These are phyloP conservation scores for Chlamydomonas sphaeroides DNA, from an alignment of 139 green algal genomes.

Conservation along the genomic window DNA sequence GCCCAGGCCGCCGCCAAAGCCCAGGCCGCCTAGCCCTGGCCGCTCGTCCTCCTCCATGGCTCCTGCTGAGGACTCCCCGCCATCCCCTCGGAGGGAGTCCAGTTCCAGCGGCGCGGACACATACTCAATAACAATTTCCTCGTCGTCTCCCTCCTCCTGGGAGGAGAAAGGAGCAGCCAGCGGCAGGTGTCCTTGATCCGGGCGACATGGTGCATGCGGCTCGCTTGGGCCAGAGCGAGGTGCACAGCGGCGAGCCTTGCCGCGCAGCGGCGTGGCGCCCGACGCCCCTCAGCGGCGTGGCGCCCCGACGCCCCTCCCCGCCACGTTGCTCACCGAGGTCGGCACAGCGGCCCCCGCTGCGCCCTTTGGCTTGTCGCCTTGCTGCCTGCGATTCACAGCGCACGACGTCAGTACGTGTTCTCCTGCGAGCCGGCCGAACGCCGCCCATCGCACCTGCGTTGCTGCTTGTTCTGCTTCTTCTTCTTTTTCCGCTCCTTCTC, in stretches of 20 bases:
- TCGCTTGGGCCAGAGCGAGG: too few relatives aligned
- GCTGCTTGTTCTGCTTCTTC: conserved; percentile 63
- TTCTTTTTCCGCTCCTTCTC: conserved; percentile 55
- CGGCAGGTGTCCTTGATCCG: too few relatives aligned
- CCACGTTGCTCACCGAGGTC: neutral
- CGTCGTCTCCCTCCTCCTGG: conserved; percentile 47
- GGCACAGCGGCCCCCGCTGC: neutral
- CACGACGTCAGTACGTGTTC: too few relatives aligned
- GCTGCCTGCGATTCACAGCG: conserved; percentile 47
- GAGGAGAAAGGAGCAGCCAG: too few relatives aligned
- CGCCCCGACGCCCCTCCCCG: too few relatives aligned
- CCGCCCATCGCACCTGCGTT: conserved; percentile 36
- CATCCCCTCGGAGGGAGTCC: conserved; percentile 24
- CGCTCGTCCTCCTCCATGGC: conserved; percentile 39
- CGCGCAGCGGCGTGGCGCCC: too few relatives aligned
- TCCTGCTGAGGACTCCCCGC: neutral
- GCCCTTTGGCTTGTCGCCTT: conserved; percentile 16
- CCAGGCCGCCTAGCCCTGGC: conserved; percentile 41
- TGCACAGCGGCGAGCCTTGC: too few relatives aligned
- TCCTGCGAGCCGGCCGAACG: too few relatives aligned
- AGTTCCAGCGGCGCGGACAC: conserved; percentile 59
- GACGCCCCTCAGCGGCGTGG: too few relatives aligned
- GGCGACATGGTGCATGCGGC: too few relatives aligned
- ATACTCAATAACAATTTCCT: conserved; percentile 66
- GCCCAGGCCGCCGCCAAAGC: conserved; percentile 42